Conservation (phyloP, 441 rosid genomes). For the Euphorbia corollata region DNA sequence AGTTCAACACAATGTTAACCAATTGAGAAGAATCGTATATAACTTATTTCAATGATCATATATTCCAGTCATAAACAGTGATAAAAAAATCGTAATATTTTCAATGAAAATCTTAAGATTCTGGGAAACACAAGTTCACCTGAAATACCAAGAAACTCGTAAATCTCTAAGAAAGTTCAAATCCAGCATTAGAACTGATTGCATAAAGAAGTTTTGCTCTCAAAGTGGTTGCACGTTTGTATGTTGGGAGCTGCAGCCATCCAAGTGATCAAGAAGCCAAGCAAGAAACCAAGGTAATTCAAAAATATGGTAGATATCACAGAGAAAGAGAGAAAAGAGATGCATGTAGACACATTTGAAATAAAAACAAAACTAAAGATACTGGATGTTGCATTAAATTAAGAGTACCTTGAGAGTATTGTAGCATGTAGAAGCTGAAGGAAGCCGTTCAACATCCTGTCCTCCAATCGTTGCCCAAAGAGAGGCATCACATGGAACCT, state of each 20-base stretch:
- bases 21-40: neutral
- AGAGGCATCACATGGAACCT: constrained; percentile 88
- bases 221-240: constrained; percentile 42
- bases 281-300: constrained; percentile 18
- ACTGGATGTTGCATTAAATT: neutral
- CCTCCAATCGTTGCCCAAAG: constrained; percentile 96
- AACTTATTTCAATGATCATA: constrained; percentile 1
- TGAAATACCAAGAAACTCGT: constrained; percentile 22
- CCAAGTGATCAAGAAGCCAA: constrained; percentile 20
- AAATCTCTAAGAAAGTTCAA: constrained; percentile 77
- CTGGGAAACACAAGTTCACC: constrained; percentile 27
- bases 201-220: constrained; percentile 91
- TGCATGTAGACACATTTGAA: neutral
- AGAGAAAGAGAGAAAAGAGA: neutral
- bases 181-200: constrained; percentile 92
- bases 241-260: constrained; percentile 22
- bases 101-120: neutral
- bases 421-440: constrained; percentile 98
- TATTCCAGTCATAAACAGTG: neutral
- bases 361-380: constrained; percentile 3
- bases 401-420: constrained; percentile 84
- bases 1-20: neutral
- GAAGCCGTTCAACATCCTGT: constrained; percentile 96
- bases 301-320: constrained; percentile 9
- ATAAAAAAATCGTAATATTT: constrained; percentile 1